Evolutionary conservation across 768 basidiomycete genomes (phyloP).

Genomic region (Suillus weaverae): DNA sequence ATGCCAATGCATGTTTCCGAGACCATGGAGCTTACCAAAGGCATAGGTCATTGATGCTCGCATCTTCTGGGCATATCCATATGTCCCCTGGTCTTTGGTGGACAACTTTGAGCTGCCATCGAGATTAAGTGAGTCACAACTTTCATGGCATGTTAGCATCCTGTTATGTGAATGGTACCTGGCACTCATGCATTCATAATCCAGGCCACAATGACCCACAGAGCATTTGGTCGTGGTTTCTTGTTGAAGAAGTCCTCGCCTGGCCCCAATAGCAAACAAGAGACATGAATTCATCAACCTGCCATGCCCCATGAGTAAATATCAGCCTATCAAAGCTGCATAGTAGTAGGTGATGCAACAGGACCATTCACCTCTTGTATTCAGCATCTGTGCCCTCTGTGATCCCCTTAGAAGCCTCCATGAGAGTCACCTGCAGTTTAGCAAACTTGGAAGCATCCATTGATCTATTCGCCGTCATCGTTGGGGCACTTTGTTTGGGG

Average conservation of each 20-base stretch:
- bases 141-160: conserved; percentile 5
- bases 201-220: neutral
- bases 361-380: neutral
- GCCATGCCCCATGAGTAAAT: conserved; percentile 2
- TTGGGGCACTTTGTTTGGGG: neutral
- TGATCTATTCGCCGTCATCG: neutral
- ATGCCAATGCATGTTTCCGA: conserved; percentile 33
- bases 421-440: conserved; percentile 16
- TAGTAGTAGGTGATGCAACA: neutral
- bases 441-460: neutral
- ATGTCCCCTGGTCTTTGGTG: conserved; percentile 17
- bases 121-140: conserved; percentile 29
- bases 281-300: neutral
- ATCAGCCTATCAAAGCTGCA: neutral
- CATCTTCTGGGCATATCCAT: conserved; percentile 39
- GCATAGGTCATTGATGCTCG: conserved; percentile 31
- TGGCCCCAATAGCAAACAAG: neutral
- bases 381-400: conserved; percentile 28
- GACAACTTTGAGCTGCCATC: conserved; percentile 23
- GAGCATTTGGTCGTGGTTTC: neutral
- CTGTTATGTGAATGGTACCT: too few relatives aligned
- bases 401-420: conserved; percentile 31
- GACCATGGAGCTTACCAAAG: conserved; percentile 27
- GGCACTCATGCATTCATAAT: neutral
- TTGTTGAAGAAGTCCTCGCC: neutral